phyloP scores from a whole-genome alignment of 148 eudicot genomes.

The Pouteria glomerata region DNA sequence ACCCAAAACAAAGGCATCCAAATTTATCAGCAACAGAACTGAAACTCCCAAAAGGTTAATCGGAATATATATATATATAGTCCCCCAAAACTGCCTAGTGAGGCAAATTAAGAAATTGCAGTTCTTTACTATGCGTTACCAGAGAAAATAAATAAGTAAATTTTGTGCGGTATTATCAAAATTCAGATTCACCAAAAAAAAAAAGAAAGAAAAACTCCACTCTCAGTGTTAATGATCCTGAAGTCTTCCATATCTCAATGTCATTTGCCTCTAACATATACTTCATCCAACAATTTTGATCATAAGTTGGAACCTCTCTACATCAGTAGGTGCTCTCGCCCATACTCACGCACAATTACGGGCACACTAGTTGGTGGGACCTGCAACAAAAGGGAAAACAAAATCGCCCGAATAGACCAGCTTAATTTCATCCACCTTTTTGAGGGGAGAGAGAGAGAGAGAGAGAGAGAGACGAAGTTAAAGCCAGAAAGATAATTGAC shows the following conservation, averaged over 20 bases:
- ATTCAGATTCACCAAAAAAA: not conserved
- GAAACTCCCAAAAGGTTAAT: not conserved
- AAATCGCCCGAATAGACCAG: not conserved
- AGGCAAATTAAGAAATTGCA: not conserved
- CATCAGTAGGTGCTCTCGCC: slow-evolving; percentile 54
- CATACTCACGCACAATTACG: slow-evolving; percentile 80
- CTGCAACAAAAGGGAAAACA: slow-evolving; percentile 26
- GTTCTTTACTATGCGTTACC: not conserved
- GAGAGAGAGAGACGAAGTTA: not conserved
- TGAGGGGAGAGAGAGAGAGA: not conserved
- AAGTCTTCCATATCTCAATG: not conserved
- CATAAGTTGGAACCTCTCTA: slow-evolving; percentile 18
- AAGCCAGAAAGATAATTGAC: not conserved
- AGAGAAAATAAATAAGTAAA: not conserved
- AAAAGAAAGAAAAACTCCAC: not conserved
- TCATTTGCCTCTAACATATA: not conserved
- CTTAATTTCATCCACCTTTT: not conserved
- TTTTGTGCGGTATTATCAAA: no score
- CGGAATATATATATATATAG: not conserved
- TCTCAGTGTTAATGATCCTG: not conserved
- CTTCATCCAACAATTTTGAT: slow-evolving; percentile 3
- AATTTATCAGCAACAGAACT: not conserved
- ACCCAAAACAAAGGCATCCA: no score
- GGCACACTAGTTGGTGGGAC: slow-evolving; percentile 88
- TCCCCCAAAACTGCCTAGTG: slow-evolving; percentile 7